Conservation (phyloP, 75 land plant species). For the Pinus albicaulis region DNA sequence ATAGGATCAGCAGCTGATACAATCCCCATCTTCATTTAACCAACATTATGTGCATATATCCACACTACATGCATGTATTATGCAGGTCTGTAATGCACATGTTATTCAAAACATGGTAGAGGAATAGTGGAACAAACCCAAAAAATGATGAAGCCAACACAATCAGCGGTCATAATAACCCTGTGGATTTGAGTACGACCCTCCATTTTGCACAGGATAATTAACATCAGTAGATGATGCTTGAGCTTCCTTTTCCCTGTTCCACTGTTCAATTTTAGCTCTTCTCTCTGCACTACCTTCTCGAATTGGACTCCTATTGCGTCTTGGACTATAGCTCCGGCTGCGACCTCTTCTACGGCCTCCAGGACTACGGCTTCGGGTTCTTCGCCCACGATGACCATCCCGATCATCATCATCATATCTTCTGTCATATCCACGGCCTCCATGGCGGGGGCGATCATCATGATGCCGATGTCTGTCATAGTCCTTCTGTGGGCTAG, state of each 20-base stretch:
- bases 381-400: conserved; percentile 18
- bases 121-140: too few relatives aligned
- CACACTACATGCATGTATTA: too few relatives aligned
- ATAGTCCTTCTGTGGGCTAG: conserved; percentile 21
- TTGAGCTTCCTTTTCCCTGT: conserved; percentile 36
- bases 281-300: conserved; percentile 44
- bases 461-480: conserved; percentile 19
- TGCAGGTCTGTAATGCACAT: too few relatives aligned
- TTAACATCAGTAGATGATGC: neutral
- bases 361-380: conserved; percentile 12
- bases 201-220: conserved; percentile 7
- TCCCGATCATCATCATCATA: conserved; percentile 23
- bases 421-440: conserved; percentile 29
- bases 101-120: too few relatives aligned
- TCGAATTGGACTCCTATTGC: conserved; percentile 27
- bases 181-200: neutral
- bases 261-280: conserved; percentile 43
- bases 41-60: too few relatives aligned
- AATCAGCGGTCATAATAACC: too few relatives aligned
- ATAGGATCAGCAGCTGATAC: too few relatives aligned
- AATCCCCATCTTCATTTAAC: too few relatives aligned
- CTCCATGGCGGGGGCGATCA: conserved; percentile 16
- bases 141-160: too few relatives aligned
- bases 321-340: conserved; percentile 20
- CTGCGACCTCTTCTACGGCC: conserved; percentile 12